These are phyloP conservation scores for Tulasnella sp. DNA, from an alignment of 768 basidiomycete genomes.

Conservation along the genomic window DNA sequence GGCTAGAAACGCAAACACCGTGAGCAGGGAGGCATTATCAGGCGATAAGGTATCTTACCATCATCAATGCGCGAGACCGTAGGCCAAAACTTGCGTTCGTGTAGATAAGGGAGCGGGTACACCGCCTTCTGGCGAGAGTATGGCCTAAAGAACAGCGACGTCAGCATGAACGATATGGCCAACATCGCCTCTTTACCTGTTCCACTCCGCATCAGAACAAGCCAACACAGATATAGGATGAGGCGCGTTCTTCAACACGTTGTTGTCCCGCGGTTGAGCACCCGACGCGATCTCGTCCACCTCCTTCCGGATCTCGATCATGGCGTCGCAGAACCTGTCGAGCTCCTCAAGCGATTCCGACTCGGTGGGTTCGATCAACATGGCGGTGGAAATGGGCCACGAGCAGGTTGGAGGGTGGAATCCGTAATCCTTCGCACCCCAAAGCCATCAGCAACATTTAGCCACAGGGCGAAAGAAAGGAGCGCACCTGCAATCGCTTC, in stretches of 20 bases:
- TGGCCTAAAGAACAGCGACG: conserved; percentile 38
- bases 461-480: conserved; percentile 18
- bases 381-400: conserved; percentile 95
- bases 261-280: conserved; percentile 81
- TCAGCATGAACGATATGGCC: conserved; percentile 10
- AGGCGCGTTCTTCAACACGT: conserved; percentile 86
- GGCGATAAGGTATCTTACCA: conserved; percentile 45
- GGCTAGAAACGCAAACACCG: conserved; percentile 40
- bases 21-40: neutral
- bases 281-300: conserved; percentile 78
- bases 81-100: conserved; percentile 94
- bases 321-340: conserved; percentile 95
- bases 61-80: conserved; percentile 85
- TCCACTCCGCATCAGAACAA: conserved; percentile 71
- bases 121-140: conserved; percentile 86
- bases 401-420: conserved; percentile 97
- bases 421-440: conserved; percentile 57
- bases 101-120: conserved; percentile 73
- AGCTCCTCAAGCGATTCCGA: conserved; percentile 89
- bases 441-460: neutral
- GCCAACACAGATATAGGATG: conserved; percentile 71
- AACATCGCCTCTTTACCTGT: conserved; percentile 54
- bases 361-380: conserved; percentile 97
- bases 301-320: conserved; percentile 91
- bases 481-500: conserved; percentile 74